Base-by-base conservation (phyloP, 1,284 basidiomycete genomes). In the Amylostereum areolatum region DNA sequence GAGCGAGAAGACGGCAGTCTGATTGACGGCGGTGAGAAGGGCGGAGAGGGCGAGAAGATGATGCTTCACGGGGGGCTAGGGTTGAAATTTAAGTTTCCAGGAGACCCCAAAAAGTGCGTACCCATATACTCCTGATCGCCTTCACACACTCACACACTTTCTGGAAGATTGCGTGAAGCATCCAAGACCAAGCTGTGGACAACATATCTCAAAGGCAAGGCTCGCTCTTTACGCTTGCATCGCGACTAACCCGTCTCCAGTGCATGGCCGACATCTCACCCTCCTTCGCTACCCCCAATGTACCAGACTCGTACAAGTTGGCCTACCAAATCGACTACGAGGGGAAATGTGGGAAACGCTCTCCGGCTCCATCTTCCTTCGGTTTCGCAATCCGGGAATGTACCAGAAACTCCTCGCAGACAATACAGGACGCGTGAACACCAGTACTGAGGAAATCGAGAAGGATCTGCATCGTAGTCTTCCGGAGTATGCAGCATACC, bases 261-360 rank as follows among this genome's bases (percentile, higher is more conserved):
- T 77, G 9, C 92, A 95, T 59, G 92, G 92, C 18, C 88, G 93
- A 32, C 93, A 93, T 61, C 74, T 96, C 9, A 88, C 91, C 30
- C 79, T 98, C n/a, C 75, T 99, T 33, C 87, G 96, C 40, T 99
- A 98, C 66, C 97, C 97, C 0, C 91, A 97, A 65, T 96, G 94
- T 65, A 96, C 95, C 36, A 85, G 97, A 24, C 80, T 99, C 12
- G 87, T 99, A 2, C 97, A 98, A 71, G 97, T 99, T 49, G 97
- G 97, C 48, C 75, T 99, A 6, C 97, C 97, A 0, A 97, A 97
- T 61, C 79, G 92, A 25, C 77, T 99, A 8, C 84, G 97, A 35
- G 97, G 97, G 11, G 97, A 99, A 67, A 88, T 99, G 69, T 99
- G 97, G 97, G 97, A 99, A 68, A 89, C 94, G 1, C 80, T 97